phyloP scores from a whole-genome alignment of 2,329 filamentous ascomycete species.

The Aspergillus pseudonomiae region DNA sequence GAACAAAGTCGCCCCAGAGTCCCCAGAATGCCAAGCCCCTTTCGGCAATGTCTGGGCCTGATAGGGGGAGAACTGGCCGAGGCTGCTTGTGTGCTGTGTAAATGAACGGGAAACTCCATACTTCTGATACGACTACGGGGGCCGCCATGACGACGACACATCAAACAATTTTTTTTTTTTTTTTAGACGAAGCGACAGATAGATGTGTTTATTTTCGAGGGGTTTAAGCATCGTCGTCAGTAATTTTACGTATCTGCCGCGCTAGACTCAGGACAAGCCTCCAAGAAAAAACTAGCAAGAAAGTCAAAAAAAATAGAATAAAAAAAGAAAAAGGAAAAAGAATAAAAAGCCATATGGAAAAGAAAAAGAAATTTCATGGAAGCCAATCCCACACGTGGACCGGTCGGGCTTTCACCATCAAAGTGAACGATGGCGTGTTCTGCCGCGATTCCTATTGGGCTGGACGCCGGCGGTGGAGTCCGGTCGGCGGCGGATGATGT shows the following conservation, averaged over 20 bases:
- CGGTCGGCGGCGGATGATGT: background rate
- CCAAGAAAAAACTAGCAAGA: background rate
- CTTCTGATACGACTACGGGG: background rate
- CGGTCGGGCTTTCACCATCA: slow-evolving; percentile 34
- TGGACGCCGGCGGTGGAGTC: background rate
- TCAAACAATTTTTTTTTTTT: background rate
- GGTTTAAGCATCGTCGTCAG: background rate
- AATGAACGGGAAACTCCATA: background rate
- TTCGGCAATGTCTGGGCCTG: slow-evolving; percentile 9
- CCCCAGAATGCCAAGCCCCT: slow-evolving; percentile 13
- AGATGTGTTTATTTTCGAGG: background rate
- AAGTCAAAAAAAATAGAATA: no score
- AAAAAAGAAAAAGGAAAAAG: no score
- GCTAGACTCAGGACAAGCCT: background rate
- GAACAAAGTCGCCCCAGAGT: background rate
- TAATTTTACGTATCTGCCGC: background rate
- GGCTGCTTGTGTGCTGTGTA: background rate
- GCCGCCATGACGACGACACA: background rate
- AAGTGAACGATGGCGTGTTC: slow-evolving; percentile 37
- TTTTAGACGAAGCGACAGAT: background rate
- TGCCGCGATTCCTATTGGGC: slow-evolving; percentile 27
- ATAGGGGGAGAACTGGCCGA: slow-evolving; percentile 3
- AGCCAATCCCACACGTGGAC: slow-evolving; percentile 20
- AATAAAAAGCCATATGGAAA: background rate
- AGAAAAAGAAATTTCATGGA: slow-evolving; percentile 10